Conservation (phyloP, 1,284 basidiomycete genomes). For the Veloporphyrellus conicus region DNA sequence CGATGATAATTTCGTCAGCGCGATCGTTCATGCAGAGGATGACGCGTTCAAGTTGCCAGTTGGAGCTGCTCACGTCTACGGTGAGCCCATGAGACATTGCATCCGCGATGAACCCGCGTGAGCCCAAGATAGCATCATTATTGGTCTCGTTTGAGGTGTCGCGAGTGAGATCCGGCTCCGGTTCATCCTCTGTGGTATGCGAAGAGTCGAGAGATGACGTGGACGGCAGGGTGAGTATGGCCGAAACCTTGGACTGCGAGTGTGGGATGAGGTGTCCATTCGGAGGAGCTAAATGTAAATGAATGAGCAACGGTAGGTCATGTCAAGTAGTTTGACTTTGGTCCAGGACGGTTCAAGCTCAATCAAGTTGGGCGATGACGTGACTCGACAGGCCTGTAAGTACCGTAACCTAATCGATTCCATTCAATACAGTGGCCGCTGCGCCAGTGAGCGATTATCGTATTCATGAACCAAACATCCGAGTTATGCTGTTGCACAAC, state of each 20-base stretch:
- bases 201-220: constrained; percentile 41
- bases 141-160: constrained; percentile 32
- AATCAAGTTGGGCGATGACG: too few species aligned
- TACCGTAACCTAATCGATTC: too few species aligned
- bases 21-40: constrained; percentile 73
- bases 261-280: constrained; percentile 62
- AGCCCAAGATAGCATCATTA: constrained; percentile 5
- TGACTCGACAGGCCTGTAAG: too few species aligned
- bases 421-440: too few species aligned
- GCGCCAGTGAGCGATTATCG: too few species aligned
- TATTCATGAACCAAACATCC: too few species aligned
- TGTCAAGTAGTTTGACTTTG: constrained; percentile 1
- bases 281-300: constrained; percentile 21
- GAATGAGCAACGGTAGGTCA: constrained; percentile 10
- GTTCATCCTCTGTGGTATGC: constrained; percentile 18
- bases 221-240: constrained; percentile 68
- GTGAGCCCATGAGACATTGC: constrained; percentile 67
- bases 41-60: constrained; percentile 73
- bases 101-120: constrained; percentile 54
- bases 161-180: constrained; percentile 21
- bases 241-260: constrained; percentile 65
- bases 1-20: constrained; percentile 73
- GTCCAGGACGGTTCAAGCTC: too few species aligned
- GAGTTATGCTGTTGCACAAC: too few species aligned
- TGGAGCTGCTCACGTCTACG: constrained; percentile 69